A percentile compares a stretch with the other conserved stretches of the same genome.
phyloP scores from a whole-genome alignment of 1,139 yeast genomes.

The Taiozyma sp. region DNA sequence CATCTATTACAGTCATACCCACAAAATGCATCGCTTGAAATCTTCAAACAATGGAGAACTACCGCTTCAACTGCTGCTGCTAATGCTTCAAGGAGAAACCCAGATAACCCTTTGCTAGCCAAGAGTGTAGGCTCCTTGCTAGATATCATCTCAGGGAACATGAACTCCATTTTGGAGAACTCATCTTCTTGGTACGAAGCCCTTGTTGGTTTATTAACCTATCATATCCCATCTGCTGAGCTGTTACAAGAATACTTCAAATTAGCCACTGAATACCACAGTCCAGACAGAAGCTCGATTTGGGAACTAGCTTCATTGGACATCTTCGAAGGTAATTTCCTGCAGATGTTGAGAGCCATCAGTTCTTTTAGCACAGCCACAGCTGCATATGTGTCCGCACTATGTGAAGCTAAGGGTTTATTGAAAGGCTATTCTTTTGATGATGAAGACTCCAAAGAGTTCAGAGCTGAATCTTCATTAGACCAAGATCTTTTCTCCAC shows the following conservation, averaged over 20 bases:
- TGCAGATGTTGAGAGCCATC: constrained; percentile 54
- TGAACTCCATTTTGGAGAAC: constrained; percentile 41
- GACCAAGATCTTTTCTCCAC: constrained; percentile 29
- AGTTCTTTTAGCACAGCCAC: constrained; percentile 62
- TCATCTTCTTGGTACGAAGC: constrained; percentile 70
- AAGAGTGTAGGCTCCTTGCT: constrained; percentile 15
- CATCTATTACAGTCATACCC: constrained; percentile 31
- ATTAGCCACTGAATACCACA: constrained; percentile 28
- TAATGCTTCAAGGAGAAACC: constrained; percentile 18
- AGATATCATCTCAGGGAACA: constrained; percentile 40
- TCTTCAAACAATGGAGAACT: constrained; percentile 33
- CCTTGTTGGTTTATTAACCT: constrained; percentile 54
- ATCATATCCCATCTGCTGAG: constrained; percentile 49
- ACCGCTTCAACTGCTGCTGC: constrained; percentile 22
- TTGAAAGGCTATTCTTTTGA: constrained; percentile 36
- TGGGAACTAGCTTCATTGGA: constrained; percentile 65
- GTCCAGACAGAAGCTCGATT: constrained; percentile 33
- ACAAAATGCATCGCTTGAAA: constrained; percentile 21
- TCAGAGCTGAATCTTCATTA: constrained; percentile 6
- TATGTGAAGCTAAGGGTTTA: constrained; percentile 61
- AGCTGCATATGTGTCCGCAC: constrained; percentile 58
- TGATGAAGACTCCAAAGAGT: constrained; percentile 15
- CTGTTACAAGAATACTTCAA: constrained; percentile 38
- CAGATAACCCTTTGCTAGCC: constrained; percentile 11
- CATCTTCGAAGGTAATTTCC: constrained; percentile 50